phyloP scores from a whole-genome alignment of 2,329 filamentous ascomycete species.

The Xylaria digitata region DNA sequence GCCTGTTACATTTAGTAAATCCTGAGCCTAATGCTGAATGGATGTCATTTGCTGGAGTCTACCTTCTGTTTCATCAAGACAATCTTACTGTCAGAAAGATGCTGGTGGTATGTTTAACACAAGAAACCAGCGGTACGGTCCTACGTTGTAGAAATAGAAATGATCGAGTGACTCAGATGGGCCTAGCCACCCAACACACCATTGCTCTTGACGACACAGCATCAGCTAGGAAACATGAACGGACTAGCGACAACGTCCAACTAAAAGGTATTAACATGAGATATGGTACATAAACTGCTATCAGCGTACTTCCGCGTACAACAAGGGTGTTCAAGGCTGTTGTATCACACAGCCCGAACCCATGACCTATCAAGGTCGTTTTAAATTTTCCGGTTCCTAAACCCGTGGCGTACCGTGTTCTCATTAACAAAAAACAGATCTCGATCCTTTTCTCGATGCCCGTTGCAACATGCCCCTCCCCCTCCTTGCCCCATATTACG shows the following conservation, averaged over 20 bases:
- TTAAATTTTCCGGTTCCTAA: conserved; percentile 5
- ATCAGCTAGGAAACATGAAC: neutral
- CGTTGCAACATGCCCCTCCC: conserved; percentile 9
- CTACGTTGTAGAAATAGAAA: neutral
- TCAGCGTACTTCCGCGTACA: neutral
- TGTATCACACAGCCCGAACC: conserved; percentile 4
- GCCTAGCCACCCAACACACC: neutral
- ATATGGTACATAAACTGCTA: conserved; percentile 8
- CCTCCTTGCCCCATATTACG: conserved; percentile 14
- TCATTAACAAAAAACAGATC: conserved; percentile 5
- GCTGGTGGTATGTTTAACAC: neutral
- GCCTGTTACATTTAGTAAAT: neutral
- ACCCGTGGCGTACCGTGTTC: neutral
- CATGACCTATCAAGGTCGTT: conserved; percentile 19
- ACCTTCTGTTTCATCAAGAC: neutral
- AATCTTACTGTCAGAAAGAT: neutral
- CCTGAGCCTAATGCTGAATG: neutral
- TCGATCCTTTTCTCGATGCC: conserved; percentile 3
- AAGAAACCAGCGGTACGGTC: neutral
- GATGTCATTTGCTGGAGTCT: too few relatives aligned
- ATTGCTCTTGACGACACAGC: too few relatives aligned
- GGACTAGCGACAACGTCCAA: neutral
- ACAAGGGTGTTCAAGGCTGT: neutral
- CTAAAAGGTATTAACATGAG: neutral
- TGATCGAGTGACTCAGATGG: too few relatives aligned